Conservation (phyloP, 306 rosid genomes). For the Rubus idaeus region DNA sequence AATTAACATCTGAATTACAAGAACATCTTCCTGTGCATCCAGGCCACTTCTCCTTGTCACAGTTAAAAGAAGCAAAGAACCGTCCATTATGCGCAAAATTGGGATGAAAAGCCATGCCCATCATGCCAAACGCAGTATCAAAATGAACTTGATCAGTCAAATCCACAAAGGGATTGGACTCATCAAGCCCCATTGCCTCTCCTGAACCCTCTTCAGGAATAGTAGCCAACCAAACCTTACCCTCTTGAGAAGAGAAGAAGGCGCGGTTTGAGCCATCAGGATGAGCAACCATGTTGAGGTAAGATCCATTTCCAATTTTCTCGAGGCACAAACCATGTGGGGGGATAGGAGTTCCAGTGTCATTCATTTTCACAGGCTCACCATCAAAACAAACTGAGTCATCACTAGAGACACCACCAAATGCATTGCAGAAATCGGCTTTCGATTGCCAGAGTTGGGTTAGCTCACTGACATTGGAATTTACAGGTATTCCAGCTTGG, state of each 20-base stretch:
- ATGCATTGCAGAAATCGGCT: conserved; percentile 71
- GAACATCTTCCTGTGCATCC: conserved; percentile 93
- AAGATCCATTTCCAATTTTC: conserved; percentile 91
- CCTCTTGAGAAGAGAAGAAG: conserved; percentile 74
- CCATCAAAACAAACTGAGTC: conserved; percentile 79
- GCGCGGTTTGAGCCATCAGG: conserved; percentile 96
- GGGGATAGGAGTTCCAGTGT: conserved; percentile 39
- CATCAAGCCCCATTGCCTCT: conserved; percentile 54
- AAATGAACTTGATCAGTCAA: conserved; percentile 76
- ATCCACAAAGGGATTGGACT: conserved; percentile 81
- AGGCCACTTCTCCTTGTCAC: conserved; percentile 82
- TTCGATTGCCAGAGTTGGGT: conserved; percentile 77
- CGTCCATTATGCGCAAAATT: conserved; percentile 73
- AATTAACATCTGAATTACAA: conserved; percentile 86
- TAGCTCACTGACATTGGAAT: conserved; percentile 49
- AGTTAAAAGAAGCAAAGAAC: conserved; percentile 91
- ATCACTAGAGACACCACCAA: conserved; percentile 67
- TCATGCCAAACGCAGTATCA: conserved; percentile 76
- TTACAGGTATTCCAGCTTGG: conserved; percentile 46
- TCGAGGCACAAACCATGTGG: conserved; percentile 87
- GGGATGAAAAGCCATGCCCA: conserved; percentile 98
- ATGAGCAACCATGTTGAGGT: conserved; percentile 83
- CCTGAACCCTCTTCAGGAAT: conserved; percentile 76
- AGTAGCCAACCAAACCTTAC: conserved; percentile 79
- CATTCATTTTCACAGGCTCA: conserved; percentile 60